Evolutionary conservation across 305 asterid genomes (phyloP), one percentile per base, ranked within the genome.

Genomic region (Fraxinus floribunda): DNA sequence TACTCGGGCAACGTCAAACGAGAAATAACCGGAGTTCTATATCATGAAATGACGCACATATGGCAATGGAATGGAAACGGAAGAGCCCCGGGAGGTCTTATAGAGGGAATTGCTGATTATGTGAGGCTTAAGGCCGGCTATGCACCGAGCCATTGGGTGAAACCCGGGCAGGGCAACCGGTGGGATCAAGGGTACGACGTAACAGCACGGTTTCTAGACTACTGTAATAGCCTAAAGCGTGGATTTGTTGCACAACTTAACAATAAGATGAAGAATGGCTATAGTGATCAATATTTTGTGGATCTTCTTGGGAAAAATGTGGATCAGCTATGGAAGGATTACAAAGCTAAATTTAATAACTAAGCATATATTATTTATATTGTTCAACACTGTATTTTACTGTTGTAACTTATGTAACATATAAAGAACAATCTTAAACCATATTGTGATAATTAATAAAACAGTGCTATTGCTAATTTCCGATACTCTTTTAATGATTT

Each of bases 41-140:
- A 83, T 82, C 97, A 92, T 9, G 94, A 91, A 57, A 86, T 85
- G 92, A 79, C 91, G 0, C 97, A 92, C 5, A 39, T 91, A 3
- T 92, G 93, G 93, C 94, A 90, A 71, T 92, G 94, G 93, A 87
- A 81, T 1, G 96, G 96, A 13, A 81, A 84, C 0, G 88, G 91
- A 5, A 84, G 60, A 30, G 86, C 93, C 3, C 93, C 93, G 0
- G 89, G 89, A 0, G 91, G 93, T 15, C 77, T 92, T 49, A 89
- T 89, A 0, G 94, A 91, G 41, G 86, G 89, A 30, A 74, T 90
- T 3, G 93, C 92, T 0, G 93, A 90, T 76, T 90, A 49, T 20
- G 91, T 89, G 71, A 86, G 89, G 84, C 82, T 89, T 8, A 88
- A 85, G 34, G 86, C 91, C 1, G 89, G 87, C 3, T 74, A 80